These are phyloP conservation scores for Dictyophora rubrovolvata DNA, from an alignment of 768 basidiomycete species.

Conservation along the genomic window DNA sequence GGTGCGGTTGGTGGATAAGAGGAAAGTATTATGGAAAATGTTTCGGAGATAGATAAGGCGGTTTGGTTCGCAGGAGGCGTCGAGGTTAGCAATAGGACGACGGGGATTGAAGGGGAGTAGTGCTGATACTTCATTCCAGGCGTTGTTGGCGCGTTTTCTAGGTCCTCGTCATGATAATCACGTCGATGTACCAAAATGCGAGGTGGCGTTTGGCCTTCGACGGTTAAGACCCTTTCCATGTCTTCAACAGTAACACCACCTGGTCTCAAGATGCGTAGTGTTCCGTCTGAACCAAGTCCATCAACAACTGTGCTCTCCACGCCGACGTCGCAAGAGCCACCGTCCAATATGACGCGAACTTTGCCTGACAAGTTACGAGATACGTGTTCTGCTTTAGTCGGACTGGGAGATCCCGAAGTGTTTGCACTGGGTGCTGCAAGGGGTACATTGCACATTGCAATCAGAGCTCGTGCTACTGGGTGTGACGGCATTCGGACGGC, in stretches of 20 bases:
- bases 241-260: conserved; percentile 91
- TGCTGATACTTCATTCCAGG: conserved; percentile 99
- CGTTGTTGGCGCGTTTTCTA: conserved; percentile 79
- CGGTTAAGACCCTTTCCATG: conserved; percentile 47
- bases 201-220: conserved; percentile 4
- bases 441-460: conserved; percentile 61
- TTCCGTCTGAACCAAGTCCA: conserved; percentile 59
- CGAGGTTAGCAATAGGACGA: conserved; percentile 56
- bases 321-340: conserved; percentile 84
- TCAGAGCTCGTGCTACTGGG: conserved; percentile 83
- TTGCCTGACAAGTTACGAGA: conserved; percentile 63
- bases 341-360: conserved; percentile 75
- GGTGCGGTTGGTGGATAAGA: neutral
- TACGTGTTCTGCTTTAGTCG: conserved; percentile 84
- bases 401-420: conserved; percentile 87
- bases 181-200: conserved; percentile 68
- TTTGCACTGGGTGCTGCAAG: conserved; percentile 95
- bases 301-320: conserved; percentile 95
- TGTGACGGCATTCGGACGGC: conserved; percentile 94
- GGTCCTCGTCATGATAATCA: conserved; percentile 59
- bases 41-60: neutral
- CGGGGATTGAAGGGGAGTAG: conserved; percentile 86
- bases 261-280: conserved; percentile 75
- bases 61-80: conserved; percentile 22
- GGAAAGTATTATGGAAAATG: conserved; percentile 5